These are phyloP conservation scores for Eimeria necatrix DNA, from an alignment of 169 alveolate genomes.

Conservation along the genomic window DNA sequence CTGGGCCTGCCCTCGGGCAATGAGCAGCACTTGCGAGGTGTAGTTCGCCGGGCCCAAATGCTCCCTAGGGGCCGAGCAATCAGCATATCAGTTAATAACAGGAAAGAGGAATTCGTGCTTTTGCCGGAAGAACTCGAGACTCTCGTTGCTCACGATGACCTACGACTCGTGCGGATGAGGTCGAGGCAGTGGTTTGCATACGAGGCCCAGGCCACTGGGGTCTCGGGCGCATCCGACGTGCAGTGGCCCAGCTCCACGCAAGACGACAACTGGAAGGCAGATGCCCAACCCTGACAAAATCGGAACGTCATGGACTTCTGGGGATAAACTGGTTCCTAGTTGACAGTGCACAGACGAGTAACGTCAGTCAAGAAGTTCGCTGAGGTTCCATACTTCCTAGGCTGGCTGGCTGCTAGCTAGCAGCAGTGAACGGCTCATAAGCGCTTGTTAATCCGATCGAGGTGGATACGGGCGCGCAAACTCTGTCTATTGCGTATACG, in stretches of 20 bases:
- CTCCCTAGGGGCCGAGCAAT: slow-evolving; percentile 36
- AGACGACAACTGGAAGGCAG: slow-evolving; percentile 47
- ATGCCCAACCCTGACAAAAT: neutral
- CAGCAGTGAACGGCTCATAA: neutral
- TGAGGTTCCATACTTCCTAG: neutral
- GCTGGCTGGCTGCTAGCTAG: neutral
- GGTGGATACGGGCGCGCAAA: too few species aligned
- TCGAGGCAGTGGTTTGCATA: slow-evolving; percentile 74
- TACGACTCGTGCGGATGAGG: slow-evolving; percentile 71
- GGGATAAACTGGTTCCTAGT: too few species aligned
- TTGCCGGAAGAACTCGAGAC: slow-evolving; percentile 48
- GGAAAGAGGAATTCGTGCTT: slow-evolving; percentile 69
- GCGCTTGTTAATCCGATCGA: neutral
- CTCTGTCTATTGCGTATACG: too few species aligned
- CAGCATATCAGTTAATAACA: slow-evolving; percentile 14
- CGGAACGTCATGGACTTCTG: too few species aligned
- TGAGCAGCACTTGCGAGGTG: slow-evolving; percentile 71
- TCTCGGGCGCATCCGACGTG: neutral
- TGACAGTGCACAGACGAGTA: too few species aligned
- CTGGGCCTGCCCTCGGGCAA: slow-evolving; percentile 75
- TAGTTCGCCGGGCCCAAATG: slow-evolving; percentile 28
- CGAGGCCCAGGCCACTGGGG: slow-evolving; percentile 42
- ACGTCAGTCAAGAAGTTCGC: too few species aligned
- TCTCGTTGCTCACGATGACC: slow-evolving; percentile 75
- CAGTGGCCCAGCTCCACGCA: slow-evolving; percentile 31